Evolutionary conservation across 495 filamentous ascomycete genomes (phyloP).

Genomic region (Penicillium crystallinum): DNA sequence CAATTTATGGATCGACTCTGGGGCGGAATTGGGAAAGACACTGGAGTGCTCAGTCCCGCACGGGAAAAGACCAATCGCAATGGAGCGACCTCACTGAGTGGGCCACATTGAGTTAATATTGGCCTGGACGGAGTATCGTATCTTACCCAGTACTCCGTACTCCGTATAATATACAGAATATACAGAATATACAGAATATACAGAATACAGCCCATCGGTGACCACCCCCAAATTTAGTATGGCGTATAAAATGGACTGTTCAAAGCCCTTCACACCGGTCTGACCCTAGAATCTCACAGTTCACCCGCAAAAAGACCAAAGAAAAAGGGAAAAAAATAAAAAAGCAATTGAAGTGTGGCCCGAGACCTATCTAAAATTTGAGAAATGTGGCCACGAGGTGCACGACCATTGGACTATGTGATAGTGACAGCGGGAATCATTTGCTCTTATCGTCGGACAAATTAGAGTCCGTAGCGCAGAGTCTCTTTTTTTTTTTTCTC

Average conservation of each 20-base stretch:
- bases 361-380: constrained; percentile 10
- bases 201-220: neutral
- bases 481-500: neutral
- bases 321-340: neutral
- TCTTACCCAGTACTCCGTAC: too few relatives aligned
- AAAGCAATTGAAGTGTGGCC: neutral
- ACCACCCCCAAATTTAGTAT: neutral
- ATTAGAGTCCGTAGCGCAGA: constrained; percentile 1
- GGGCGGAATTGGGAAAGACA: constrained; percentile 24
- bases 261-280: neutral
- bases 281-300: neutral
- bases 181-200: neutral
- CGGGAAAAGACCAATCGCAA: neutral
- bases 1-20: constrained; percentile 4
- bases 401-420: constrained; percentile 18
- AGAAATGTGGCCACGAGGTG: constrained; percentile 22
- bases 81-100: neutral
- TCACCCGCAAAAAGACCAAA: neutral
- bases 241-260: neutral
- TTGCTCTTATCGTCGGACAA: constrained; percentile 24
- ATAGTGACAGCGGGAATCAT: constrained; percentile 29
- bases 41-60: constrained; percentile 12
- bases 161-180: too few relatives aligned
- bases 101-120: neutral
- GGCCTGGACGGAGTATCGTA: too few relatives aligned